Evolutionary conservation across 2,329 filamentous ascomycete genomes (phyloP).

Genomic region (Aspergillus brasiliensis): DNA sequence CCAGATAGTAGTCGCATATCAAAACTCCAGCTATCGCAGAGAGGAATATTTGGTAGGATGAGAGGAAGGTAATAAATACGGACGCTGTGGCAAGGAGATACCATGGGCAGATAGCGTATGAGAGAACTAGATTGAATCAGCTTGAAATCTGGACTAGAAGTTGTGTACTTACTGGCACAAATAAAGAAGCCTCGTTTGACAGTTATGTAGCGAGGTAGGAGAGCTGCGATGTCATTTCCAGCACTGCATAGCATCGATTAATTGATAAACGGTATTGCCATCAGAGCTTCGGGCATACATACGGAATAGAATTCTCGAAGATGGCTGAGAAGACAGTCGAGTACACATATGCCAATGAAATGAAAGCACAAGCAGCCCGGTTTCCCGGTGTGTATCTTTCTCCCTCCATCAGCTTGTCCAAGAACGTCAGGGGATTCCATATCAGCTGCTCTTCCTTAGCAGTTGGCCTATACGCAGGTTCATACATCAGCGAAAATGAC

Average conservation of each 20-base stretch:
- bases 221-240: constrained; percentile 42
- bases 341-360: constrained; percentile 46
- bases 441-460: constrained; percentile 25
- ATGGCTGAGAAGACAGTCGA: constrained; percentile 49
- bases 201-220: constrained; percentile 45
- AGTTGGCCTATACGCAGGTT: background rate
- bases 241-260: constrained; percentile 20
- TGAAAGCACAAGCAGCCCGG: constrained; percentile 45
- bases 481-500: no score
- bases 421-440: constrained; percentile 39
- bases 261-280: background rate
- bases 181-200: constrained; percentile 46
- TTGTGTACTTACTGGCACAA: constrained; percentile 24
- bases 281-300: background rate
- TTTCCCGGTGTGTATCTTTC: constrained; percentile 38
- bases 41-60: constrained; percentile 45
- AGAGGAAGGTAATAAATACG: constrained; percentile 45
- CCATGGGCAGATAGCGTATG: constrained; percentile 43
- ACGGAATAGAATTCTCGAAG: constrained; percentile 46
- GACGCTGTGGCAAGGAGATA: constrained; percentile 37
- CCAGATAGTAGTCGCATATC: constrained; percentile 47
- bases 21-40: constrained; percentile 47
- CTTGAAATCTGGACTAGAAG: no score
- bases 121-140: constrained; percentile 22
- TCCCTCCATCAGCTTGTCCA: constrained; percentile 40